A percentile compares a stretch with the other conserved stretches of the same genome.
phyloP scores from a whole-genome alignment of 345 rosid genomes.

The Bruguiera sexangula region DNA sequence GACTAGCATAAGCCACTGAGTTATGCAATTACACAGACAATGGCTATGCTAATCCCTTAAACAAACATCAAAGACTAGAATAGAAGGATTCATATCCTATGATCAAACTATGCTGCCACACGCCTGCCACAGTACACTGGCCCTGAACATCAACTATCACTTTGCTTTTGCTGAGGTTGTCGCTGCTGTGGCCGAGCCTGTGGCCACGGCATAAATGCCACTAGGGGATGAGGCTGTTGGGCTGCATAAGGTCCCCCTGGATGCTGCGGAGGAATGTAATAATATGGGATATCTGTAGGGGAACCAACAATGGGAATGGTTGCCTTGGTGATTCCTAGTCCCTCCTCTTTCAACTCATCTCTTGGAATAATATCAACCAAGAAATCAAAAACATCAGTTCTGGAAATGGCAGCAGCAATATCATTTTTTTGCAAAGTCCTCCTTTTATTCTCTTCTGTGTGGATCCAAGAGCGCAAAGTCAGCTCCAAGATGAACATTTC shows the following conservation, averaged over 20 bases:
- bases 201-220: constrained; percentile 39
- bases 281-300: constrained; percentile 38
- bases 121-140: neutral
- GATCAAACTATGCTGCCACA: neutral
- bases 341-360: constrained; percentile 46
- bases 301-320: constrained; percentile 37
- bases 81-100: neutral
- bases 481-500: constrained; percentile 48
- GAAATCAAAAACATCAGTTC: constrained; percentile 44
- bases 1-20: neutral
- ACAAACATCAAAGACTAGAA: neutral
- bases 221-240: constrained; percentile 35
- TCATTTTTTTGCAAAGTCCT: constrained; percentile 45
- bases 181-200: constrained; percentile 27
- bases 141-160: neutral
- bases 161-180: constrained; percentile 22
- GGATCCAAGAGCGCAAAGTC: constrained; percentile 43
- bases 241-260: constrained; percentile 35
- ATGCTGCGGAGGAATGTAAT: constrained; percentile 35
- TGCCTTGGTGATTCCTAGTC: constrained; percentile 38
- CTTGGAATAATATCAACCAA: constrained; percentile 47
- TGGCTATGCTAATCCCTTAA: neutral
- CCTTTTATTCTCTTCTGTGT: constrained; percentile 45
- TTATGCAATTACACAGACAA: neutral
- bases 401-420: constrained; percentile 43